Percentiles rank a stretch among this genome's conserved stretches.
Evolutionary conservation across 2,329 filamentous ascomycete genomes (phyloP).

Genomic region (Xylariaceae sp.): DNA sequence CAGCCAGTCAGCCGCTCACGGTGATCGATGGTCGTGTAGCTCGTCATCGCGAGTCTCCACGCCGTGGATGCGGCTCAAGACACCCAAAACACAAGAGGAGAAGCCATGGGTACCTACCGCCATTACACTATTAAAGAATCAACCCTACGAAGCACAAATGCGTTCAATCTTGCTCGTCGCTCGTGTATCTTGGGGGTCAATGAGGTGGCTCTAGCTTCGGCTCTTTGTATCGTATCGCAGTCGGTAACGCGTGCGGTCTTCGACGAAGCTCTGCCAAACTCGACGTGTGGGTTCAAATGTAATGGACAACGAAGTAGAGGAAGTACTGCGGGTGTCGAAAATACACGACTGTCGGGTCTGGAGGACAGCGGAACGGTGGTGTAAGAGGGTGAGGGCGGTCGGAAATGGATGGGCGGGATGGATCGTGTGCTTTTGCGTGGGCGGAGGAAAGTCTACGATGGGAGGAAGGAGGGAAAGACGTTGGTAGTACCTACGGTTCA

Average conservation of each 20-base stretch:
- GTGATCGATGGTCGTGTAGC: not conserved
- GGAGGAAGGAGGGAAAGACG: conserved; percentile 11
- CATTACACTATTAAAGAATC: conserved; percentile 20
- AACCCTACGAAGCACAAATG: conserved; percentile 11
- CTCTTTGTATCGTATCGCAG: conserved; percentile 1
- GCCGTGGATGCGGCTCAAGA: not conserved
- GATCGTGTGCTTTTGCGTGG: conserved; percentile 13
- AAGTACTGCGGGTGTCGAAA: conserved; percentile 18
- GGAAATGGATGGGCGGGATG: conserved; percentile 4
- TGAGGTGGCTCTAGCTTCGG: not conserved
- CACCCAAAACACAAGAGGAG: not conserved
- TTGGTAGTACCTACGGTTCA: conserved; percentile 12
- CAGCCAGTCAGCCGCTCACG: not conserved
- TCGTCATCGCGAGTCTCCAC: not conserved
- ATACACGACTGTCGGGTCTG: conserved; percentile 19
- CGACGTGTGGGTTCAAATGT: conserved; percentile 6
- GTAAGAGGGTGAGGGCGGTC: not conserved
- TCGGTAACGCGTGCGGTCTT: conserved; percentile 9
- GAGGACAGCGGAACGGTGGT: conserved; percentile 6
- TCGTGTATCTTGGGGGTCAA: not conserved
- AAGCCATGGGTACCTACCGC: conserved; percentile 13
- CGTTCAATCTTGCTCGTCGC: conserved; percentile 8
- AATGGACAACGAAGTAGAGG: conserved; percentile 7
- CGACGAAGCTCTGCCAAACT: conserved; percentile 18
- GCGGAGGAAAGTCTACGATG: conserved; percentile 5